Percentiles rank a stretch among this genome's conserved stretches.
These are phyloP conservation scores for Rhizopogon vulgaris DNA, from an alignment of 768 basidiomycete species.

Conservation along the genomic window DNA sequence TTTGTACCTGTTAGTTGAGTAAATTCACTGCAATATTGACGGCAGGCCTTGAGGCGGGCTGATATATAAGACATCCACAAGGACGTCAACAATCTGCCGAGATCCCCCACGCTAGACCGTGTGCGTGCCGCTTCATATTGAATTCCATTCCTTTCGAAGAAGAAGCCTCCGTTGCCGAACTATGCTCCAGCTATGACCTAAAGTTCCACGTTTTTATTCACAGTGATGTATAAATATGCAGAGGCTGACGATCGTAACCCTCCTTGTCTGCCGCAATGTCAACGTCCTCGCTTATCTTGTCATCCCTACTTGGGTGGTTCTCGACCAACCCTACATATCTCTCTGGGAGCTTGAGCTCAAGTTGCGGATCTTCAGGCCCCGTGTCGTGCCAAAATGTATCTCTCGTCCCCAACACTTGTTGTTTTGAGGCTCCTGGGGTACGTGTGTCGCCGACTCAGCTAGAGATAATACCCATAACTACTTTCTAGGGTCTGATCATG, in stretches of 20 bases:
- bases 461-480: not conserved
- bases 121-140: too few relatives aligned
- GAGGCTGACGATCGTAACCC: too few relatives aligned
- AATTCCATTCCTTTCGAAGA: too few relatives aligned
- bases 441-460: conserved; percentile 14
- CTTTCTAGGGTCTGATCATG: conserved; percentile 48
- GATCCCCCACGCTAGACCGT: too few relatives aligned
- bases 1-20: not conserved
- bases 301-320: conserved; percentile 15
- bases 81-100: too few relatives aligned
- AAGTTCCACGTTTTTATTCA: too few relatives aligned
- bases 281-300: conserved; percentile 12
- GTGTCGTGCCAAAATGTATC: conserved; percentile 47
- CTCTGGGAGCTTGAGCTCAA: conserved; percentile 35
- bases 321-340: conserved; percentile 19
- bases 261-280: not conserved
- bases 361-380: conserved; percentile 45
- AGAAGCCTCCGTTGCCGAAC: too few relatives aligned
- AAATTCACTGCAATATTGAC: too few relatives aligned
- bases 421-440: conserved; percentile 63
- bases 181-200: too few relatives aligned
- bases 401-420: conserved; percentile 45
- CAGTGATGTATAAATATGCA: too few relatives aligned
- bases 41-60: too few relatives aligned
- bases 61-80: too few relatives aligned